phyloP scores from a whole-genome alignment of 257 asterid species.

The Linaria vulgaris region DNA sequence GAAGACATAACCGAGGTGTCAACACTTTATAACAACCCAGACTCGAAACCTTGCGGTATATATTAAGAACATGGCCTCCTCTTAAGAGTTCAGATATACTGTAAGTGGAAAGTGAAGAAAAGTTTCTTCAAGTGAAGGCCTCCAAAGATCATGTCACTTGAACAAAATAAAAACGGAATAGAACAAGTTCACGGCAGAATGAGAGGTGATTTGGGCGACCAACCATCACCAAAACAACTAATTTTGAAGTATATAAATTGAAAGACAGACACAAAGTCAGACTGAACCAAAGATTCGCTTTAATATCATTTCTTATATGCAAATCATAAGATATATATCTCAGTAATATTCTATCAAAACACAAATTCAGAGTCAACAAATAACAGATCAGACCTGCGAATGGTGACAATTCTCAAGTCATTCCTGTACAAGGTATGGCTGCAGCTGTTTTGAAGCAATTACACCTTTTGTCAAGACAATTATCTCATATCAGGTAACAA shows the following conservation, averaged over 20 bases:
- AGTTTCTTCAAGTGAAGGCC: too few species aligned
- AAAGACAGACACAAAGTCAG: constrained; percentile 16
- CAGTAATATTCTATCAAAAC: constrained; percentile 17
- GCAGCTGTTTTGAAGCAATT: constrained; percentile 10
- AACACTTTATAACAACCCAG: not conserved
- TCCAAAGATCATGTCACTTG: not conserved
- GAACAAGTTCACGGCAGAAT: too few species aligned
- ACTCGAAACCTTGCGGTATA: not conserved
- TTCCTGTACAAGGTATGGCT: constrained; percentile 13
- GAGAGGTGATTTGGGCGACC: not conserved
- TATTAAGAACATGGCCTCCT: not conserved
- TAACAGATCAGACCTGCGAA: constrained; percentile 34
- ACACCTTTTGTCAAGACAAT: constrained; percentile 19
- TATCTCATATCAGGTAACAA: constrained; percentile 18
- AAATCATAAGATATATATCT: constrained; percentile 20
- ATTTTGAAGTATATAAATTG: not conserved
- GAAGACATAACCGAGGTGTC: not conserved
- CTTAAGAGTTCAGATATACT: not conserved
- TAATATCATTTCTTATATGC: constrained; percentile 21
- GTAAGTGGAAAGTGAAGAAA: too few species aligned
- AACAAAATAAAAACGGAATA: too few species aligned
- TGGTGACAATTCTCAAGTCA: constrained; percentile 19
- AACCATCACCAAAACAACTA: not conserved
- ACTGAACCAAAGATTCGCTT: constrained; percentile 21
- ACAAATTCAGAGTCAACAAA: constrained; percentile 25